Base-by-base conservation (phyloP, 148 eudicot species). In the Suaeda aralocaspica region DNA sequence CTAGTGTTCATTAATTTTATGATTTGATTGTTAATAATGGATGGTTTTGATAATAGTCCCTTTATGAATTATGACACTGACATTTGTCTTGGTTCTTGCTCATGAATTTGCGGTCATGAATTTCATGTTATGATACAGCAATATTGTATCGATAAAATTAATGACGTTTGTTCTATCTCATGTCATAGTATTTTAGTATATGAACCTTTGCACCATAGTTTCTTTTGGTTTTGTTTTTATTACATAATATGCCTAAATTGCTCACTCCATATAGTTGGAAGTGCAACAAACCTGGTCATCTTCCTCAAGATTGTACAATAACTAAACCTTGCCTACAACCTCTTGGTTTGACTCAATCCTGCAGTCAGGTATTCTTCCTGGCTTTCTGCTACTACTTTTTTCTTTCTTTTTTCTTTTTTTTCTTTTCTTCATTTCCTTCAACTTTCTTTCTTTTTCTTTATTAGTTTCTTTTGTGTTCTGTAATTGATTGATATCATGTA, bases 271-370 rank as follows among this genome's bases (percentile, higher is more conserved):
- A 77, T 78, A 91, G 97, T 72, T 89, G 90, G 92, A 91, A 91
- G 79, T 91, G 95, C 77, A 81, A 84, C 66, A 89, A 72, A 74
- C 92, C 97, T 71, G 97, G 97, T 65, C 97, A 91, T 82, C 92
- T 91, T 59, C 79, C 97, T 71, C 81, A 84, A 73, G 97, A 91
- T 74, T 91, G 97, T 81, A 74, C 87, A 71, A 80, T 74, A 44
- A 52, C 64, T 62, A 74, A 79, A 51, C 72, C 88, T 57, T 49
- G 66, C 57, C 24, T 42, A 62, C 84, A 77, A 67, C 53, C 78
- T 31, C 46, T 63, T 49, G 24, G 42, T 48, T 69, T 72, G 56
- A 76, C 64, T 45, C 78, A 72, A 58, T 44, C 77, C 64, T 61
- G 61, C 67, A 67, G 76, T 68, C 76, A 83, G 81, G 81, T 78